Conservation (phyloP, 2,329 filamentous ascomycete genomes). For the Zarea fungicola region DNA sequence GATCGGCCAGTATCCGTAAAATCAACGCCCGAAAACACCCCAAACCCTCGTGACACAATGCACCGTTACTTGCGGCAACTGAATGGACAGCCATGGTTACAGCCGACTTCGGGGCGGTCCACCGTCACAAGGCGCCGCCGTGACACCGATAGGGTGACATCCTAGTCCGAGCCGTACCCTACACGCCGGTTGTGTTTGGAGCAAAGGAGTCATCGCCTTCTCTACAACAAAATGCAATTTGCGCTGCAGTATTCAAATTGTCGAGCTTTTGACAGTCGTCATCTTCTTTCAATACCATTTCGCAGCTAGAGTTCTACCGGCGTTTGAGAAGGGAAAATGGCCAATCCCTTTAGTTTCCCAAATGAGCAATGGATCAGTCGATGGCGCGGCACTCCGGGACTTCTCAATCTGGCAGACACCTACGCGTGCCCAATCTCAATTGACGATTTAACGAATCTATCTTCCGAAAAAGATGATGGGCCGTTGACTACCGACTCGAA, state of each 20-base stretch:
- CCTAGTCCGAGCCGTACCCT: conserved; percentile 2
- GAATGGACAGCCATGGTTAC: not conserved
- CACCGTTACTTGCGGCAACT: not conserved
- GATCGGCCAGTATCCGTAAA: too few species aligned
- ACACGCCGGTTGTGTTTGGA: not conserved
- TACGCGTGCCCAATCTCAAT: conserved; percentile 72
- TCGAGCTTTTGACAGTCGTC: not conserved
- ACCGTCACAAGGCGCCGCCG: not conserved
- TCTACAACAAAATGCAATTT: not conserved
- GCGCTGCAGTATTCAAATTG: not conserved
- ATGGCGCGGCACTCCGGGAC: conserved; percentile 50
- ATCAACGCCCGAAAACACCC: too few species aligned
- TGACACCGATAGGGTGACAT: too few species aligned
- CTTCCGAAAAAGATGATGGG: conserved; percentile 43
- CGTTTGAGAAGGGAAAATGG: conserved; percentile 17
- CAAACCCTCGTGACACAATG: not conserved
- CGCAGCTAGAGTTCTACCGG: not conserved
- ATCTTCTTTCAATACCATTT: not conserved
- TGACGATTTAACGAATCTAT: conserved; percentile 57
- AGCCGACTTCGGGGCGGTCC: conserved; percentile 6
- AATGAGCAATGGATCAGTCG: conserved; percentile 69
- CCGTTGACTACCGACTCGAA: conserved; percentile 47
- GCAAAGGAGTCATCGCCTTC: conserved; percentile 3
- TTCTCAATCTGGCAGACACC: conserved; percentile 72
- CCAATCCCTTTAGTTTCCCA: conserved; percentile 41